Evolutionary conservation across 1,284 basidiomycete genomes (phyloP), one percentile per base, ranked within the genome.

Genomic region (Moesziomyces sp.): DNA sequence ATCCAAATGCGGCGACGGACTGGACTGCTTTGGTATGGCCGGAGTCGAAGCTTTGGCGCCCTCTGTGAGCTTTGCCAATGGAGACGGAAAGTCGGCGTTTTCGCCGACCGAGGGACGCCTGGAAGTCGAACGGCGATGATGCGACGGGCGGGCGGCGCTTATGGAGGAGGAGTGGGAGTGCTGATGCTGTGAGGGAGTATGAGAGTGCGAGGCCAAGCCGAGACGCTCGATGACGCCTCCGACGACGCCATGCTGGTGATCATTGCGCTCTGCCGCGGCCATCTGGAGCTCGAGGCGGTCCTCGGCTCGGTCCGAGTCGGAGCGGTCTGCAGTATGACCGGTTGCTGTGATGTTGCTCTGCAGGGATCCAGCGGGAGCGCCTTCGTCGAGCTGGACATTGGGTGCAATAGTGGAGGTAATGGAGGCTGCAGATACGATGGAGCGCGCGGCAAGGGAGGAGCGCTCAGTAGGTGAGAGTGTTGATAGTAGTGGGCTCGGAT

Each of bases 321-420:
- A 38, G 43, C 66, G 48, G 10, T 60, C 66, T 34, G 66, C 56
- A 26, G 60, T 69, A 26, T 65, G 57, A 11, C 72, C 72, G 0
- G 50, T 65, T 4, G 66, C 72, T 6, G 63, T 69, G 30, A 74
- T 48, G 14, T 63, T 74, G 14, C 66, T 62, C 46, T 74, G 66
- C 0, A 74, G 46, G 21, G 59, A 59, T 21, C 35, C 19, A 18
- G 50, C 58, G 13, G 72, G 66, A 18, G 56, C 5, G 8, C 54
- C 62, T 2, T 70, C 66, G 6, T 74, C 72, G 35, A 74, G 49
- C 62, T 74, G 72, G n/a, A 74, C 61, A 30, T 63, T 69, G 35
- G 53, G 52, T 5, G 65, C 52, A 26, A 59, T 61, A 1, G 58
- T 66, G 5, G 72, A 70, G 58, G 38, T 59, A 34, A 44, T 51